A percentile compares a stretch with the other conserved stretches of the same genome.
These are phyloP conservation scores for Nematodospora anomalae DNA, from an alignment of 1,139 yeast species.

Conservation along the genomic window DNA sequence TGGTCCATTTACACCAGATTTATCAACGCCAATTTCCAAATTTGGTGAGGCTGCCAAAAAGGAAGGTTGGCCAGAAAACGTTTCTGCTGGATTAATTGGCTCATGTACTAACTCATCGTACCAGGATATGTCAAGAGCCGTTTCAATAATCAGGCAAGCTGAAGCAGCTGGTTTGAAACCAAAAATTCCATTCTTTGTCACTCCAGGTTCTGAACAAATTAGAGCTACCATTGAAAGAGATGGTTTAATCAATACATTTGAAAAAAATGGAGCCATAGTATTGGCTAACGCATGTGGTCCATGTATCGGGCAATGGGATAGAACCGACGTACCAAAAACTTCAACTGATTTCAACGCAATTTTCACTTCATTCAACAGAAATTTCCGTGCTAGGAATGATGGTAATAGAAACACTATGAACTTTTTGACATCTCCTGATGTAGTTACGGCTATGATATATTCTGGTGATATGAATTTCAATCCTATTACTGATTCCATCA, in stretches of 20 bases:
- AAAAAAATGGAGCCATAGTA: conserved; percentile 92
- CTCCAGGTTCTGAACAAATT: conserved; percentile 99
- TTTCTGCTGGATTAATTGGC: conserved; percentile 95
- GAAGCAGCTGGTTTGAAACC: conserved; percentile 87
- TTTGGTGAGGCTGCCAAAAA: conserved; percentile 85
- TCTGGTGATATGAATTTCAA: conserved; percentile 88
- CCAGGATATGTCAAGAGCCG: conserved; percentile 98
- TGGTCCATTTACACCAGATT: conserved; percentile 99
- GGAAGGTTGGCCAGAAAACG: conserved; percentile 92
- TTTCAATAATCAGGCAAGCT: conserved; percentile 90
- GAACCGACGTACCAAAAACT: conserved; percentile 63
- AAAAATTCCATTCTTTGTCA: conserved; percentile 86
- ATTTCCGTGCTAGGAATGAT: conserved; percentile 95
- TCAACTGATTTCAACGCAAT: conserved; percentile 75
- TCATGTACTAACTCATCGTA: conserved; percentile 99
- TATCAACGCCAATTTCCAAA: conserved; percentile 95
- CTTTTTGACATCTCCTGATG: conserved; percentile 93
- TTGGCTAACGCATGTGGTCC: conserved; percentile 99
- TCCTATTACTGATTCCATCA: conserved; percentile 78
- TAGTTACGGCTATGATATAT: conserved; percentile 94
- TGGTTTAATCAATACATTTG: conserved; percentile 87
- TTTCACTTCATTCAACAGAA: conserved; percentile 93
- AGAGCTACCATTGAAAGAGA: conserved; percentile 98
- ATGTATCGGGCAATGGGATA: conserved; percentile 99
- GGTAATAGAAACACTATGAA: conserved; percentile 97